Evolutionary conservation across 208 protist species (phyloP).

Genomic region (Phytomonas sp.): DNA sequence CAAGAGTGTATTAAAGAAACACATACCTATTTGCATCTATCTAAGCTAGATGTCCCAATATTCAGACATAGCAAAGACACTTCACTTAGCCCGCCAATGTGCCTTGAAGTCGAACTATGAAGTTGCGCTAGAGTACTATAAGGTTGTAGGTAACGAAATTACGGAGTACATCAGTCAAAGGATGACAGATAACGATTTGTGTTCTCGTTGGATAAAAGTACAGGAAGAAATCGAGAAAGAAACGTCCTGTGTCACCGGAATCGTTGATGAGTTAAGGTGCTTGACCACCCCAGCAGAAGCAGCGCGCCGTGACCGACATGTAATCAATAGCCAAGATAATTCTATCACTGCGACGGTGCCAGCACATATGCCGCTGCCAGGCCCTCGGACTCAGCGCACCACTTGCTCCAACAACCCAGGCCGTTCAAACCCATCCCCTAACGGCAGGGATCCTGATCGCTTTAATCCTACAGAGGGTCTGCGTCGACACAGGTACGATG

Average conservation of each 20-base stretch:
- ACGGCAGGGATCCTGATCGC: background rate
- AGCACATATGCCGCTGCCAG: background rate
- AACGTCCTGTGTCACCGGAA: slow-evolving; percentile 18
- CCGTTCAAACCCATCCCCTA: background rate
- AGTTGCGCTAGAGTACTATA: slow-evolving; percentile 47
- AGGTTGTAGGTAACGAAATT: slow-evolving; percentile 37
- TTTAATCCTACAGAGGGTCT: background rate
- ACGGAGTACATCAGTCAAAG: slow-evolving; percentile 15
- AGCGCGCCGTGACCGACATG: slow-evolving; percentile 3
- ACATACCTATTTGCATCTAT: background rate
- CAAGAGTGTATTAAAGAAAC: background rate
- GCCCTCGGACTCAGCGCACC: background rate
- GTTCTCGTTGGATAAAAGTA: slow-evolving; percentile 27
- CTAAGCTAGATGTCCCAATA: background rate
- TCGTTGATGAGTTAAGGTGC: slow-evolving; percentile 30
- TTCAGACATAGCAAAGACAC: slow-evolving; percentile 21
- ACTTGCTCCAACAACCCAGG: background rate
- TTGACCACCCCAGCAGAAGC: slow-evolving; percentile 12
- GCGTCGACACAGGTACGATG: background rate
- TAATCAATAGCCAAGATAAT: background rate
- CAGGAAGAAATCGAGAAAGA: slow-evolving; percentile 35
- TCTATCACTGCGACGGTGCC: background rate
- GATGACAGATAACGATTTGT: slow-evolving; percentile 15
- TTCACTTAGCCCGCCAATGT: slow-evolving; percentile 49
- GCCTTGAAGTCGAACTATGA: slow-evolving; percentile 67